Base-by-base conservation (phyloP, 2,329 filamentous ascomycete species). In the Colletotrichum orbiculare region DNA sequence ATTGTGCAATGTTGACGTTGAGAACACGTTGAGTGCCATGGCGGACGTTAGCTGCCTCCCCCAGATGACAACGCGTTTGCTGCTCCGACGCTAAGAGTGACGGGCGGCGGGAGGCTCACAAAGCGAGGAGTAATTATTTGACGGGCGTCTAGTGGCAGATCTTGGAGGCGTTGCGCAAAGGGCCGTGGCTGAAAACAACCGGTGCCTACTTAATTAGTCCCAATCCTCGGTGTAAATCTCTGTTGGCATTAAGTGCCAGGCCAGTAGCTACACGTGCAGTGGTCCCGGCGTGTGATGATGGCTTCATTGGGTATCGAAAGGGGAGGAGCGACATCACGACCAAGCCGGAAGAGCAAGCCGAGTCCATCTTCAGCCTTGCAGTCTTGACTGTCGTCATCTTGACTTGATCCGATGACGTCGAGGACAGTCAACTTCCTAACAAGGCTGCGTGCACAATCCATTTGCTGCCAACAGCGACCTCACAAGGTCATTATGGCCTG, bases 1-100 rank as follows among this genome's bases (percentile, higher is more conserved):
- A 17, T n/a, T 42, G 6, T 34, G 46, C 38, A 65, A 65, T 50
- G n/a, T 65, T 65, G 62, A 65, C 57, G 34, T 35, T 45, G 15
- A n/a, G 15, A 17, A n/a, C n/a, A 45, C 37, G n/a, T 13, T 37
- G 37, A 38, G 48, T 45, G 34, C 47, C 15, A n/a, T 38, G 10
- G 8, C 11, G n/a, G 10, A 9, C 34, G n/a, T 41, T 13, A 9
- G 38, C 10, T 39, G 39, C 13, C 17, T 13, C 15, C 10, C 11
- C 50, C 38, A 49, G 46, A 33, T 39, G 50, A 17, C 57, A 55
- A 8, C 33, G 39, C 17, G 39, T 33, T 34, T 55, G 25, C 39
- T 42, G 62, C 57, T 46, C 35, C 15, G 50, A 56, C 58, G 50
- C 62, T 56, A 62, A 41, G n/a, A 45, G 25, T 8, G 41, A 49